Conservation (phyloP, 768 basidiomycete species). For the Ephemerocybe angulata region DNA sequence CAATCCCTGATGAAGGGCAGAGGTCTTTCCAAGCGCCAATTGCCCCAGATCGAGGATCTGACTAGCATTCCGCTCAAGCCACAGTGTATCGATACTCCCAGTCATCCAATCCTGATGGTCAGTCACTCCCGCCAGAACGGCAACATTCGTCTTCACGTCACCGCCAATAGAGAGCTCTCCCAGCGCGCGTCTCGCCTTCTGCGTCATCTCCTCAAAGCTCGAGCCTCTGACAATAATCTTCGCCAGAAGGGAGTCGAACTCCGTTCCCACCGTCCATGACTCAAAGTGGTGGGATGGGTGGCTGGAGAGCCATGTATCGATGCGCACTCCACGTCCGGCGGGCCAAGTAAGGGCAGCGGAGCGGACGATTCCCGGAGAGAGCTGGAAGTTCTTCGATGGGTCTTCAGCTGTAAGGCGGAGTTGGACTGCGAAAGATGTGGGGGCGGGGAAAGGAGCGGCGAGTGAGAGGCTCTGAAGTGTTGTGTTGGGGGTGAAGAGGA, state of each 20-base stretch:
- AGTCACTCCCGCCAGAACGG: constrained; percentile 29
- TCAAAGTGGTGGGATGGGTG: constrained; percentile 50
- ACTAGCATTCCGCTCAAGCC: constrained; percentile 32
- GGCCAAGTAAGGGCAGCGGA: constrained; percentile 66
- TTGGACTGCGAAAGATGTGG: constrained; percentile 78
- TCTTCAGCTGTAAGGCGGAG: constrained; percentile 91
- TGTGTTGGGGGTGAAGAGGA: constrained; percentile 69
- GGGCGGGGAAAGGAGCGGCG: constrained; percentile 62
- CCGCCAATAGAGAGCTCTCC: constrained; percentile 79
- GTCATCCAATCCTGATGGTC: constrained; percentile 28
- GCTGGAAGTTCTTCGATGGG: constrained; percentile 67
- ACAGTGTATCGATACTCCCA: constrained; percentile 32
- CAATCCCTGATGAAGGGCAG: too few species aligned
- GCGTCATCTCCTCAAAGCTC: constrained; percentile 77
- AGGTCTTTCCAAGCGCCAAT: neutral
- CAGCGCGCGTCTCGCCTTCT: constrained; percentile 79
- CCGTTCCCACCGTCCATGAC: constrained; percentile 47
- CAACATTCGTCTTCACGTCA: constrained; percentile 32
- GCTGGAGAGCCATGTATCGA: constrained; percentile 82
- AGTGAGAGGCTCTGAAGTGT: constrained; percentile 70
- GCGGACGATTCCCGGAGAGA: constrained; percentile 81
- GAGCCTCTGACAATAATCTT: constrained; percentile 79
- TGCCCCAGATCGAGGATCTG: constrained; percentile 19
- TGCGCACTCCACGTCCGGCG: constrained; percentile 80
- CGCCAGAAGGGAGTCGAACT: constrained; percentile 86